Conservation (phyloP, 306 rosid species). For the Hylodesmum podocarpum region DNA sequence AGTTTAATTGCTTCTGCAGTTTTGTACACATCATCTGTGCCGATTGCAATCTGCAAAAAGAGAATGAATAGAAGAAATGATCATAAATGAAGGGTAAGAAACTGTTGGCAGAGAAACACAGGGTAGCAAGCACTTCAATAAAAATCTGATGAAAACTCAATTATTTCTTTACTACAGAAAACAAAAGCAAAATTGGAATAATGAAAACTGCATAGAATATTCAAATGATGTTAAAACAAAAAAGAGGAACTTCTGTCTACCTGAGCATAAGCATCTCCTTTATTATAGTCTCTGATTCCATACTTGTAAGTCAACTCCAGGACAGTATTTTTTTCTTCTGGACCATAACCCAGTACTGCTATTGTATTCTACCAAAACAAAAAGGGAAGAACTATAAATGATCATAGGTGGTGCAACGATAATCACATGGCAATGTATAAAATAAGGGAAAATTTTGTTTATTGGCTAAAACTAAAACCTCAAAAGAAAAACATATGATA, state of each 20-base stretch:
- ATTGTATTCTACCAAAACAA: conserved; percentile 53
- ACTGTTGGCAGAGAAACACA: background rate
- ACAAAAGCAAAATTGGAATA: background rate
- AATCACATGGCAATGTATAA: background rate
- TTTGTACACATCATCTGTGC: conserved; percentile 87
- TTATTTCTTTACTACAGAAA: background rate
- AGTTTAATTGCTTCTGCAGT: conserved; percentile 94
- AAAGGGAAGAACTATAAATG: background rate
- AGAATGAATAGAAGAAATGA: conserved; percentile 1
- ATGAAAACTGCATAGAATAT: background rate
- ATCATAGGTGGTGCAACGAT: background rate
- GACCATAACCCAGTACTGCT: conserved; percentile 87
- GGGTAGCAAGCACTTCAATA: background rate
- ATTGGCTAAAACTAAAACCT: no score
- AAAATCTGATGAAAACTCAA: conserved; percentile 1
- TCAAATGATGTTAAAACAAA: background rate
- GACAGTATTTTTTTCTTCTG: conserved; percentile 79
- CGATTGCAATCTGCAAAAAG: conserved; percentile 72
- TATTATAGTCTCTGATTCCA: conserved; percentile 77
- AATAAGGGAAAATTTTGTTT: conserved; percentile 5
- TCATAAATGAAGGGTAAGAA: conserved; percentile 9
- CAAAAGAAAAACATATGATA: background rate
- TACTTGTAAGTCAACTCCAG: conserved; percentile 89
- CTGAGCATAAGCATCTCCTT: conserved; percentile 95
- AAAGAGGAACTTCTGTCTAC: conserved; percentile 35